Evolutionary conservation across 176 grass and related monocot genomes (phyloP), one percentile per base, ranked within the genome.

Genomic region (Oryza australiensis): DNA sequence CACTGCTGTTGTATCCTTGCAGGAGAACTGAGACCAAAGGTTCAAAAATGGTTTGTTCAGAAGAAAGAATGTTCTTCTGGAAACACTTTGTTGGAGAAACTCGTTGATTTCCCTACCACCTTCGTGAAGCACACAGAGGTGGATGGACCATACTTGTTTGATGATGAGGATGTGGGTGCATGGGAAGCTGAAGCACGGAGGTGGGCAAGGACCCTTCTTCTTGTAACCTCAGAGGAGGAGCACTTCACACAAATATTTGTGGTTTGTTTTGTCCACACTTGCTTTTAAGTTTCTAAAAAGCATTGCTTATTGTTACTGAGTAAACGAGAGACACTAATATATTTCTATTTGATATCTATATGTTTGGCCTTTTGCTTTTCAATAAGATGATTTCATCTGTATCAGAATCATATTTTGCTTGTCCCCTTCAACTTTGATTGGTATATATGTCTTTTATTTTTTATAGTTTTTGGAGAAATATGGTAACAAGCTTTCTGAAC

Each of bases 121-220:
- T 98, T 93, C 10, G 66, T 98, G 68, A 89, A 89, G 67, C 73
- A 62, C 70, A 74, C 38, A 30, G 41, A 80, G 59, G 75, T 68
- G 65, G 81, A 89, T 78, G 83, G 71, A 27, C 86, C 65, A n/a
- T 69, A 69, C 74, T 66, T 83, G 64, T 98, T 91, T 89, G 95
- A 98, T 84, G 95, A 98, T 24, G 95, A 94, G 74, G 95, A 98
- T 75, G 83, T 90, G 28, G 62, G 83, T 84, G 84, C 88, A 83
- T 98, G 95, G 95, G 95, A 94, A 91, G 82, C 79, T 81, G 90
- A 91, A 81, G 90, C 92, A 71, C 88, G 81, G 85, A 94, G 95
- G 81, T 98, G 95, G 95, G 86, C 95, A 34, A 92, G 92, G 76
- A 64, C 84, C 79, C 85, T 98, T 87, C 49, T 94, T 90, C 88